Evolutionary conservation across 805 yeast genomes (phyloP).

Genomic region (Candida stauntonica): DNA sequence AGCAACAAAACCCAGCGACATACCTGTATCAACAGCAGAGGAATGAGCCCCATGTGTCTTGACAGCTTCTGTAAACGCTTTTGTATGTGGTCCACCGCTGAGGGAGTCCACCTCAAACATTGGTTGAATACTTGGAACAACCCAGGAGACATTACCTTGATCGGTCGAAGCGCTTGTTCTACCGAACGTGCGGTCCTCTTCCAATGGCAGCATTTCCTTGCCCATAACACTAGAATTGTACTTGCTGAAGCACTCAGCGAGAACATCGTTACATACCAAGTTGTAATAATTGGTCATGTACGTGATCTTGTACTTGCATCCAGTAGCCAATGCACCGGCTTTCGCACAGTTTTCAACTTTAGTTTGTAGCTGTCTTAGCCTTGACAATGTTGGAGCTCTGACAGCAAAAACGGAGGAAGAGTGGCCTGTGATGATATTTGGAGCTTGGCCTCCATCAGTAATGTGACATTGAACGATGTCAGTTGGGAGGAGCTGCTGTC

Average conservation of each 20-base stretch:
- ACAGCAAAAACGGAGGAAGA: constrained; percentile 9
- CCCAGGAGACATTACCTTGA: constrained; percentile 12
- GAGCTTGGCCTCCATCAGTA: constrained; percentile 10
- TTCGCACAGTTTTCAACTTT: constrained; percentile 10
- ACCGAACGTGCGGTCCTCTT: neutral
- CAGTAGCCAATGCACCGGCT: constrained; percentile 12
- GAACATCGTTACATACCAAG: constrained; percentile 5
- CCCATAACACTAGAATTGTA: constrained; percentile 1
- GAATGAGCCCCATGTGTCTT: constrained; percentile 2
- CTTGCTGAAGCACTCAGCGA: neutral
- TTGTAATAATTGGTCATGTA: constrained; percentile 11
- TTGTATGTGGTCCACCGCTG: constrained; percentile 8
- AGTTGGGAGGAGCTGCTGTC: constrained; percentile 8
- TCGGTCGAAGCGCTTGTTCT: constrained; percentile 5
- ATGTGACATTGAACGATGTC: constrained; percentile 10
- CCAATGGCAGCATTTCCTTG: constrained; percentile 1
- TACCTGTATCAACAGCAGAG: constrained; percentile 6
- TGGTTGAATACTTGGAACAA: constrained; percentile 5
- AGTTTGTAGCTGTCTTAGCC: constrained; percentile 5
- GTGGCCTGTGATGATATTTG: constrained; percentile 11
- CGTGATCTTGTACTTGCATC: constrained; percentile 10
- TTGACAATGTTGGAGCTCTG: constrained; percentile 8
- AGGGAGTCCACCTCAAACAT: constrained; percentile 3
- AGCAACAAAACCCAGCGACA: neutral
- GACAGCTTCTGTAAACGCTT: constrained; percentile 4